phyloP scores from a whole-genome alignment of 2,329 filamentous ascomycete species.

The Paracoccidioides brasiliensis region DNA sequence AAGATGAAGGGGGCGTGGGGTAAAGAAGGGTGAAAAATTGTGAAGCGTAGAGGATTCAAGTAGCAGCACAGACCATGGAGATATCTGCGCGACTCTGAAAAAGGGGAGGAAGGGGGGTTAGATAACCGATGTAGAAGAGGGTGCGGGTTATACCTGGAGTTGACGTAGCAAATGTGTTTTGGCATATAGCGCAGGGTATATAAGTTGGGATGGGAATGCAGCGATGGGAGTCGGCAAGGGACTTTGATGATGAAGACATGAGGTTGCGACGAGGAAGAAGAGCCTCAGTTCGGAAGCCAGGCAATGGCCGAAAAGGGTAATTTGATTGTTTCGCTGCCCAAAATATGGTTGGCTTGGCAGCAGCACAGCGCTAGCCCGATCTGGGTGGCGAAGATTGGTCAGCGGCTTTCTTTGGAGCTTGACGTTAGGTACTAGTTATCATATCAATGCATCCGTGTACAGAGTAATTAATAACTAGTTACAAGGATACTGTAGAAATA shows the following conservation, averaged over 20 bases:
- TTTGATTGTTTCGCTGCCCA: slow-evolving; percentile 2
- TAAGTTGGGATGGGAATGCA: background rate
- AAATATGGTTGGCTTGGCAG: background rate
- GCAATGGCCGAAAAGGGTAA: background rate
- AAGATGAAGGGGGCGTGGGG: background rate
- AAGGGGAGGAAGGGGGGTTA: background rate
- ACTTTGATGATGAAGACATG: background rate
- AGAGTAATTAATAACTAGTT: background rate
- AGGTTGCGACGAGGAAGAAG: background rate
- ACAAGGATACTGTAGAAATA: background rate
- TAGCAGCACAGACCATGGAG: background rate
- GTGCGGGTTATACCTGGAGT: background rate
- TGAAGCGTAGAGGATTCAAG: background rate
- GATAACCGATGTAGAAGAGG: background rate
- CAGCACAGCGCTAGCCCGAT: background rate
- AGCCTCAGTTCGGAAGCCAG: background rate
- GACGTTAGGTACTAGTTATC: too few relatives aligned
- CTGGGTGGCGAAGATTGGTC: background rate
- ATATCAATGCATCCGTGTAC: too few relatives aligned
- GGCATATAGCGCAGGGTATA: background rate
- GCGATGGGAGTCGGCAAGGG: background rate
- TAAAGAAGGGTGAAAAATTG: background rate
- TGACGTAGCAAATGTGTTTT: background rate
- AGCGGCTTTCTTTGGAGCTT: background rate
- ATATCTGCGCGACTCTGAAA: too few relatives aligned